Evolutionary conservation across 2,329 filamentous ascomycete species (phyloP).

Genomic region (Botrytis fragariae): DNA sequence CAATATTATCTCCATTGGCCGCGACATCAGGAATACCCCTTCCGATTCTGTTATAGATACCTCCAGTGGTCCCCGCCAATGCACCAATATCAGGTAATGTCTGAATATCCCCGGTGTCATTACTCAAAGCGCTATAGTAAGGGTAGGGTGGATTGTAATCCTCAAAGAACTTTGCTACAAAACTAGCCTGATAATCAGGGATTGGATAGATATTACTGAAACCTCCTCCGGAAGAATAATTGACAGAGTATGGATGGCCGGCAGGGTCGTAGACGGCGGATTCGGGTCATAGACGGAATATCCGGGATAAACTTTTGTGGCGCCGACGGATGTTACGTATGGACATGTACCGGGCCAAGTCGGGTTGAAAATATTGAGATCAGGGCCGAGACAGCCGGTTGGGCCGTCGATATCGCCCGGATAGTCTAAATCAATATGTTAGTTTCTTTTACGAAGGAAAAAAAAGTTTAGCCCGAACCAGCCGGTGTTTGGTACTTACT

Average conservation of each 20-base stretch:
- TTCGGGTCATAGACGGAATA: conserved; percentile 40
- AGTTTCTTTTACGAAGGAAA: neutral
- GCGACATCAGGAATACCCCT: conserved; percentile 46
- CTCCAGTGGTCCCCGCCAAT: conserved; percentile 21
- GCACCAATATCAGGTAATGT: conserved; percentile 26
- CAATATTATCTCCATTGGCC: conserved; percentile 33
- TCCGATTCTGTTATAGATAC: conserved; percentile 28
- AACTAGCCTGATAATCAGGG: conserved; percentile 44
- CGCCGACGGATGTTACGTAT: conserved; percentile 45
- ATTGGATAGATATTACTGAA: conserved; percentile 48
- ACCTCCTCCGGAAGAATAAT: conserved; percentile 45
- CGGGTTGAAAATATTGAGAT: conserved; percentile 50
- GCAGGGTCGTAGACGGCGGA: conserved; percentile 31
- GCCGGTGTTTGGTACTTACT: conserved; percentile 26
- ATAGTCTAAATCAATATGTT: conserved; percentile 19
- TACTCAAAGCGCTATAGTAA: conserved; percentile 25
- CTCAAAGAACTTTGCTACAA: conserved; percentile 44
- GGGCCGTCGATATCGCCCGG: conserved; percentile 25
- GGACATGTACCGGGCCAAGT: conserved; percentile 45
- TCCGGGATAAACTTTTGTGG: conserved; percentile 32
- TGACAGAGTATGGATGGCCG: conserved; percentile 22
- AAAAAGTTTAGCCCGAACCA: neutral
- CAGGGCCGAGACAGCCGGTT: conserved; percentile 42
- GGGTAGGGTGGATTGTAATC: conserved; percentile 32
- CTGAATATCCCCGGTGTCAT: conserved; percentile 23